These are phyloP conservation scores for Fusarium miscanthi DNA, from an alignment of 2,329 filamentous ascomycete species.

Conservation along the genomic window DNA sequence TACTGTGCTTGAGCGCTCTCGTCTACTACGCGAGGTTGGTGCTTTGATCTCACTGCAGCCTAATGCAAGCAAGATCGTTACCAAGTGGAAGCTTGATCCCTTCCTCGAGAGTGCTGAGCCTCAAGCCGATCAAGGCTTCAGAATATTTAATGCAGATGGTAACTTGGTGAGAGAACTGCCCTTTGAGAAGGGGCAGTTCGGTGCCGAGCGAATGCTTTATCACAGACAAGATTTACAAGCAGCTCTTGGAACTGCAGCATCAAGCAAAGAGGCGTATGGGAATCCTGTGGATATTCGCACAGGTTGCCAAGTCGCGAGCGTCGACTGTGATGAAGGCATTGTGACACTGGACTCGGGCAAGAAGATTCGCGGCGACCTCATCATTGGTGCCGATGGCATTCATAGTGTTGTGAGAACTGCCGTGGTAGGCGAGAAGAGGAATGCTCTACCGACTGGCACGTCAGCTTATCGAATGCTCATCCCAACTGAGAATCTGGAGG, in stretches of 20 bases:
- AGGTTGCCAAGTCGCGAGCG: constrained; percentile 18
- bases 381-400: constrained; percentile 41
- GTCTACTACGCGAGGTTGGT: constrained; percentile 37
- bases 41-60: constrained; percentile 37
- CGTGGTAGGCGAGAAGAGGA: constrained; percentile 21
- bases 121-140: constrained; percentile 32
- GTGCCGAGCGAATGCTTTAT: constrained; percentile 38
- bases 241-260: constrained; percentile 25
- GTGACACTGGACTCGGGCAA: constrained; percentile 33
- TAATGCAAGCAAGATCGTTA: constrained; percentile 38
- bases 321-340: constrained; percentile 31
- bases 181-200: constrained; percentile 29
- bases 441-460: constrained; percentile 32
- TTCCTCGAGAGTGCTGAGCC: constrained; percentile 33
- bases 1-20: constrained; percentile 39
- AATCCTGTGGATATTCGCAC: constrained; percentile 30
- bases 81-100: constrained; percentile 28
- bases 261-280: constrained; percentile 8
- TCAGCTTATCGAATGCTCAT: constrained; percentile 41
- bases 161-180: constrained; percentile 29
- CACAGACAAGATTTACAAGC: constrained; percentile 38
- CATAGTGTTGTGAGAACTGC: constrained; percentile 36
- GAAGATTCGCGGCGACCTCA: constrained; percentile 24
- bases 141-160: constrained; percentile 32
- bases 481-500: constrained; percentile 24